Evolutionary conservation across 192 early-diverging fungal species (phyloP).

Genomic region (Obelidium mucronatum): DNA sequence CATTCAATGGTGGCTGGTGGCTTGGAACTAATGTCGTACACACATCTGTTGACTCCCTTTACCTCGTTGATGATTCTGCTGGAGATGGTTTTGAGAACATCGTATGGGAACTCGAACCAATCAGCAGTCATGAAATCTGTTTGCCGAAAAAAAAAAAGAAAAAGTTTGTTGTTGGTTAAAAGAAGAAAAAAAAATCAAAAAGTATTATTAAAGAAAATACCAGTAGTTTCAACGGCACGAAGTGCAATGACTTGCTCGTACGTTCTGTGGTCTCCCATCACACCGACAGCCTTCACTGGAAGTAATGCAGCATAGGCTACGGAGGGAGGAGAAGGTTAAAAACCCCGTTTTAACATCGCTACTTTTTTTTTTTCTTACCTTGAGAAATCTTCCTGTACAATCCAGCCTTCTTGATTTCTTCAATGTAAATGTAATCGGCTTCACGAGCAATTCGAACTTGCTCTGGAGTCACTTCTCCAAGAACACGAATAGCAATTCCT

Average conservation of each 20-base stretch:
- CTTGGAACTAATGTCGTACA: slow-evolving; percentile 97
- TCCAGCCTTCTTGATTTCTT: slow-evolving; percentile 98
- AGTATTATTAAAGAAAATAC: background rate
- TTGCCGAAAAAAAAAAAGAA: no score
- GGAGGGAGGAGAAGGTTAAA: background rate
- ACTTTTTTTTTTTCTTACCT: slow-evolving; percentile 38
- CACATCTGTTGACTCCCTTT: slow-evolving; percentile 95
- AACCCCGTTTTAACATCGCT: slow-evolving; percentile 6
- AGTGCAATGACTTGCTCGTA: slow-evolving; percentile 99
- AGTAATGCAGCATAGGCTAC: slow-evolving; percentile 96
- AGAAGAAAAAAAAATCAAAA: background rate
- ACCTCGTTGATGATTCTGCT: slow-evolving; percentile 99
- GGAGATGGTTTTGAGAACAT: slow-evolving; percentile 89
- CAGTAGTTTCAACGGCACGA: slow-evolving; percentile 93
- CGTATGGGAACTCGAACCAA: slow-evolving; percentile 86
- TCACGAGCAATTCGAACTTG: slow-evolving; percentile 95
- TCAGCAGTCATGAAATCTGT: slow-evolving; percentile 99
- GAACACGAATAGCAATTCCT: slow-evolving; percentile 96
- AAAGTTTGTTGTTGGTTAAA: background rate
- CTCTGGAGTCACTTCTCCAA: slow-evolving; percentile 92
- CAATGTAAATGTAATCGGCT: slow-evolving; percentile 98
- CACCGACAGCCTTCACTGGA: slow-evolving; percentile 95
- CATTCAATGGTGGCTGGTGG: slow-evolving; percentile 99
- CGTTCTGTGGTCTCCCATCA: slow-evolving; percentile 99
- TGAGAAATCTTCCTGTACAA: slow-evolving; percentile 97